These are phyloP conservation scores for Hericium alpestre DNA, from an alignment of 768 basidiomycete genomes.

Conservation along the genomic window DNA sequence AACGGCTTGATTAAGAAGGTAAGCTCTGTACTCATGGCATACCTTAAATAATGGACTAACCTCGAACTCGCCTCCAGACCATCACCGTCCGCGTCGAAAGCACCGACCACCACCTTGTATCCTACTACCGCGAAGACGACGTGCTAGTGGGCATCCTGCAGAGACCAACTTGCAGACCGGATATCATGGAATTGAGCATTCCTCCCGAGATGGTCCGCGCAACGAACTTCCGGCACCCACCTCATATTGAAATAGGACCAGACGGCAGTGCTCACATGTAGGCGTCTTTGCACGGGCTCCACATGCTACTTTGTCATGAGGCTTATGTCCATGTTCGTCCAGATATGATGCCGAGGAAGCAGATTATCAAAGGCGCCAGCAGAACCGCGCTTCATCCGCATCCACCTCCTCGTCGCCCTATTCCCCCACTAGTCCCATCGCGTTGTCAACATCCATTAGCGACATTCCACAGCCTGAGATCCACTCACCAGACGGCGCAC, in stretches of 20 bases:
- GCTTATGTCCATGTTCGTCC: conserved; percentile 3
- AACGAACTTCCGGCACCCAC: conserved; percentile 77
- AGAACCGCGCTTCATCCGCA: conserved; percentile 4
- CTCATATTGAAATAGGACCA: conserved; percentile 62
- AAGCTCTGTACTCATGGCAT: neutral
- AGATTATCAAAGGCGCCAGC: conserved; percentile 11
- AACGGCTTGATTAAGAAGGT: conserved; percentile 80
- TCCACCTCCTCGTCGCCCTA: conserved; percentile 4
- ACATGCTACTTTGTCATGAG: neutral
- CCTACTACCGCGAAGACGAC: conserved; percentile 77
- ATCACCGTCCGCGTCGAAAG: conserved; percentile 75
- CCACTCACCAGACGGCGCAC: neutral
- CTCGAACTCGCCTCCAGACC: conserved; percentile 37
- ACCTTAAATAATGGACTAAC: conserved; percentile 1
- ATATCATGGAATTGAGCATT: conserved; percentile 66
- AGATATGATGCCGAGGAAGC: conserved; percentile 16
- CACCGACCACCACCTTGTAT: conserved; percentile 72
- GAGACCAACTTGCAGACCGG: conserved; percentile 56
- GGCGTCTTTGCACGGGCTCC: conserved; percentile 13
- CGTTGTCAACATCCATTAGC: neutral
- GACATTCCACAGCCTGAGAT: neutral
- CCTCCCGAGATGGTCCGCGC: conserved; percentile 68
- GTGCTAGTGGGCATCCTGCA: conserved; percentile 58
- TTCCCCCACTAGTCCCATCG: conserved; percentile 4
- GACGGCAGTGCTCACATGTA: conserved; percentile 63